Percentiles rank a stretch among this genome's conserved stretches.
These are phyloP conservation scores for Sporothrix pallida DNA, from an alignment of 2,329 filamentous ascomycete species.

Conservation along the genomic window DNA sequence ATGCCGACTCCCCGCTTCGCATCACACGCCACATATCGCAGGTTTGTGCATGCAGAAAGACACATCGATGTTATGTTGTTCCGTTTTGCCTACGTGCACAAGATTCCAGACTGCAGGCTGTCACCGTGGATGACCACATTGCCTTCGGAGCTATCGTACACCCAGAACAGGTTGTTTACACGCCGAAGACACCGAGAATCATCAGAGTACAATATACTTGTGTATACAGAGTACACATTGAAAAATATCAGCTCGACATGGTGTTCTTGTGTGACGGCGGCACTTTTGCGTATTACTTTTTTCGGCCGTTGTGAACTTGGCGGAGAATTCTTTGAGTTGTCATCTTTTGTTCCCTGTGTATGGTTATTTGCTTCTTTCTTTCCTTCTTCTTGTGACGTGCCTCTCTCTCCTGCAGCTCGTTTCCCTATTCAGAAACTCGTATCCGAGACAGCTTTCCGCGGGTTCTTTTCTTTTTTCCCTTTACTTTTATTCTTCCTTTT, in stretches of 20 bases:
- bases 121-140: background rate
- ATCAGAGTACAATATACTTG: too few species aligned
- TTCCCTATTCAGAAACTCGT: slow-evolving; percentile 25
- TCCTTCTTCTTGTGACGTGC: background rate
- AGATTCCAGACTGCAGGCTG: background rate
- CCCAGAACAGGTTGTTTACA: background rate
- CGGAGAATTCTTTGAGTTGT: too few species aligned
- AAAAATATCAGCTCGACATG: too few species aligned
- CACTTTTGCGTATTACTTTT: background rate
- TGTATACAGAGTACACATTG: too few species aligned
- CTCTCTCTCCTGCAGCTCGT: background rate
- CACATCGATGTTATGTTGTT: background rate
- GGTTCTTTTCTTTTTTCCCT: background rate
- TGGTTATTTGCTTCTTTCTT: background rate
- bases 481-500: background rate
- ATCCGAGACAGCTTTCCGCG: background rate
- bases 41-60: background rate
- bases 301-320: background rate
- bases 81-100: too few species aligned
- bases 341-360: too few species aligned
- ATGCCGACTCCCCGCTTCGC: background rate
- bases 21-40: background rate
- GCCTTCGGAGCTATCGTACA: background rate
- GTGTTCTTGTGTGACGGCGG: background rate
- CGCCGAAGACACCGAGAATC: background rate